Evolutionary conservation across 2,329 filamentous ascomycete species (phyloP).

Genomic region (Diaporthe eres): DNA sequence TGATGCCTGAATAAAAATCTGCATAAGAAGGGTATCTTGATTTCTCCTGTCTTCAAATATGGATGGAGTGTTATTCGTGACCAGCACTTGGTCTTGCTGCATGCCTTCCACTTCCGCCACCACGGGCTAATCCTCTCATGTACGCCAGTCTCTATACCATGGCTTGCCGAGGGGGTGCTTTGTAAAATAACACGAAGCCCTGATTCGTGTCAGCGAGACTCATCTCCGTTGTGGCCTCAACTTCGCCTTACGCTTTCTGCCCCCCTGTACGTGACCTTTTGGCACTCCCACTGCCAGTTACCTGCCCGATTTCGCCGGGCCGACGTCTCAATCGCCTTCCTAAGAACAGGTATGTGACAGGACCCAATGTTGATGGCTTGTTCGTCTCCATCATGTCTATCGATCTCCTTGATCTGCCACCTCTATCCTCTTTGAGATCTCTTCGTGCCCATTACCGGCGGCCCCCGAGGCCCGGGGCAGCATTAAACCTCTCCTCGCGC

Average conservation of each 20-base stretch:
- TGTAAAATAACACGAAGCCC: not conserved
- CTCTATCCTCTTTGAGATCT: not conserved
- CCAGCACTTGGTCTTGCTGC: not conserved
- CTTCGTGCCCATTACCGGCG: conserved; percentile 54
- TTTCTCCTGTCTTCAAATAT: not conserved
- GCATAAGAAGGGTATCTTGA: conserved; percentile 31
- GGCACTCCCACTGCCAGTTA: not conserved
- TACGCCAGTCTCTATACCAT: not conserved
- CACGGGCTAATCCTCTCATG: not conserved
- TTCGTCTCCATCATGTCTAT: not conserved
- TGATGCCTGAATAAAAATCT: conserved; percentile 18
- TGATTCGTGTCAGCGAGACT: conserved; percentile 31
- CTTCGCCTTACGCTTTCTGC: conserved; percentile 26
- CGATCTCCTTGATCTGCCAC: conserved; percentile 1
- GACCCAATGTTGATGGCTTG: not conserved
- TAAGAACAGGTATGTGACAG: not conserved
- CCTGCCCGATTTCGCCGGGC: not conserved
- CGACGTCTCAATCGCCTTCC: not conserved
- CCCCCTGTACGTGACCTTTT: not conserved
- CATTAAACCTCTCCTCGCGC: conserved; percentile 88
- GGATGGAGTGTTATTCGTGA: not conserved
- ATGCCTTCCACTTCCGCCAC: not conserved
- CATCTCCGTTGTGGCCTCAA: conserved; percentile 1
- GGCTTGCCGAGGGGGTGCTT: not conserved
- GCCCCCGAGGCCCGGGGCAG: conserved; percentile 71